Evolutionary conservation across 2,329 filamentous ascomycete species (phyloP), one percentile per base, ranked within the genome.

Genomic region (Colletotrichum tanaceti): DNA sequence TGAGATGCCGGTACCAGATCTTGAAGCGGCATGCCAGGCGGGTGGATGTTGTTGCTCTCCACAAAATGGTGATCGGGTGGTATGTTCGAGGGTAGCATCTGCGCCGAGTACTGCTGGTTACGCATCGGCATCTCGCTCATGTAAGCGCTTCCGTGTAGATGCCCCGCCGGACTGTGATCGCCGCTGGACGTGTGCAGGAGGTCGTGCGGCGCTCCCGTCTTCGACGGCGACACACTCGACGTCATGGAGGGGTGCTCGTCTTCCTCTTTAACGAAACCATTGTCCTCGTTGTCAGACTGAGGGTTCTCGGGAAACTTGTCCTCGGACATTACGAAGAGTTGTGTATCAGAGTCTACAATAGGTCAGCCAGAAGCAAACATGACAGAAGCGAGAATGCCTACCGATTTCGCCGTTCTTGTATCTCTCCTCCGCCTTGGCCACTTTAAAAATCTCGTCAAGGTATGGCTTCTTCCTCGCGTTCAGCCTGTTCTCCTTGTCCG

Each of bases 381-480:
- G 35, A 13, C 20, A 20, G 11, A 16, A 50, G 32, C 2, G 22
- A 52, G 43, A 58, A 53, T 22, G 73, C 82, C 71, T 76, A 90
- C 88, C 87, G 58, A 90, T 86, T 72, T 89, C 86, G 32, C 83
- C 84, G 50, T 85, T 83, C 71, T 80, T 85, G 73, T 78, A 89
- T 5, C 84, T 80, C 74, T 90, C 87, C 71, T 91, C 86, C 38
- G 80, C 77, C 63, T 78, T 82, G 0, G 88, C 88, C 38, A 91
- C 83, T 69, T 84, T 86, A 79, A 91, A 90, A 10, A 90, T 85
- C 73, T 90, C 88, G 61, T 83, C 85, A 10, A 91, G 74, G 55
- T 83, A 88, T 0, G 82, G 81, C 65, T 81, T 84, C 79, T 90
- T 90, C 70, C 80, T 80, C 2, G 77, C 76, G 65, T 90, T 90